These are phyloP conservation scores for Fusarium nygamai DNA, from an alignment of 2,329 filamentous ascomycete genomes.

Conservation along the genomic window DNA sequence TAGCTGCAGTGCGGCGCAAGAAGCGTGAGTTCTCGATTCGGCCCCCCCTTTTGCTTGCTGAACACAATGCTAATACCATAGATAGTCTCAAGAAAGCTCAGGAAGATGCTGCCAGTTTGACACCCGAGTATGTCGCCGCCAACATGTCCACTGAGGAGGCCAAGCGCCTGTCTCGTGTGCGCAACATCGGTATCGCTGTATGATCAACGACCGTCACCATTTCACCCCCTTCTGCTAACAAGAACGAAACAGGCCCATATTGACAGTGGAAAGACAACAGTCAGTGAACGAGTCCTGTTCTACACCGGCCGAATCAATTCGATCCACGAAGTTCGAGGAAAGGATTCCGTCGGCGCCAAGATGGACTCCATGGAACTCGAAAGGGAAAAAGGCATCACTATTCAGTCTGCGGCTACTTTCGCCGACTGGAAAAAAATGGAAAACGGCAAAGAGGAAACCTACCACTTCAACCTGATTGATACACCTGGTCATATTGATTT, in stretches of 20 bases:
- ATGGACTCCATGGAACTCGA: constrained; percentile 99
- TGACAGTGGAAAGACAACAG: constrained; percentile 97
- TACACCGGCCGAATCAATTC: constrained; percentile 97
- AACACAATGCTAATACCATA: constrained; percentile 25
- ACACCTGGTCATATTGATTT: constrained; percentile 99
- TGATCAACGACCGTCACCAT: constrained; percentile 26
- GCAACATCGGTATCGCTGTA: constrained; percentile 98
- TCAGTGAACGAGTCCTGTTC: constrained; percentile 95
- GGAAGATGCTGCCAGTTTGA: constrained; percentile 62
- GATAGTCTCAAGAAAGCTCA: constrained; percentile 62
- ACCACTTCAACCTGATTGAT: constrained; percentile 98
- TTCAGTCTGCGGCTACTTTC: constrained; percentile 97
- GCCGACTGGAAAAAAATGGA: constrained; percentile 95
- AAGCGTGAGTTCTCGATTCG: constrained; percentile 50
- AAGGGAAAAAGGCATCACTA: constrained; percentile 98
- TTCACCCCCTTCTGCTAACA: constrained; percentile 23
- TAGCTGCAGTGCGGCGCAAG: constrained; percentile 51
- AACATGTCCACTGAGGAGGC: constrained; percentile 85
- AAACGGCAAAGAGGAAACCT: constrained; percentile 85
- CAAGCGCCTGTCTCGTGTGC: constrained; percentile 79
- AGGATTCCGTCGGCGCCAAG: constrained; percentile 95
- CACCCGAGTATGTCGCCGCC: constrained; percentile 72
- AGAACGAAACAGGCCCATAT: constrained; percentile 79
- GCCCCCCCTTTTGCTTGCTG: neutral
- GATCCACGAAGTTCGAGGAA: constrained; percentile 96